A percentile compares a stretch with the other conserved stretches of the same genome.
phyloP scores from a whole-genome alignment of 2,329 filamentous ascomycete species.

The Phyllosticta paracitricarpa region DNA sequence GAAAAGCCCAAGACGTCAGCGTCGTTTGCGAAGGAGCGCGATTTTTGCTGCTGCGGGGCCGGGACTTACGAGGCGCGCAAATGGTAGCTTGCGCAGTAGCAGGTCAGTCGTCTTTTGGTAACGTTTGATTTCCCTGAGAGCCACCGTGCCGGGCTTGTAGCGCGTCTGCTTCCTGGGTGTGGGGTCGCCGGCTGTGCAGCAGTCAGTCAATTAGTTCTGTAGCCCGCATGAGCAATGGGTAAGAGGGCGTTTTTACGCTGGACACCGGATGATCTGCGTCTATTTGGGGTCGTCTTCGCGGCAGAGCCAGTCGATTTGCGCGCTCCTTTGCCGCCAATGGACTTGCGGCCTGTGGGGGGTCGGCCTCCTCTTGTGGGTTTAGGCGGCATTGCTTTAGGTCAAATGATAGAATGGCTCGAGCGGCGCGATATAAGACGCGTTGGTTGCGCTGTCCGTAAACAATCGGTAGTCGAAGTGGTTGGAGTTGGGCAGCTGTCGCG shows the following conservation, averaged over 20 bases:
- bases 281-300: neutral
- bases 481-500: neutral
- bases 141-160: slow-evolving; percentile 63
- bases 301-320: neutral
- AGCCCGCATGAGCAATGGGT: neutral
- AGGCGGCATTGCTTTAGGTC: neutral
- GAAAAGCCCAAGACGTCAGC: neutral
- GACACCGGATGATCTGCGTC: neutral
- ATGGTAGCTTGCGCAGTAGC: slow-evolving; percentile 92
- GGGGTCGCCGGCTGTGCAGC: slow-evolving; percentile 18
- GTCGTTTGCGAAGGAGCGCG: neutral
- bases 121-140: slow-evolving; percentile 95
- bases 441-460: neutral
- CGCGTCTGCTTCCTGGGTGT: slow-evolving; percentile 26
- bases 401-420: neutral
- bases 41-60: neutral
- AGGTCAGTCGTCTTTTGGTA: slow-evolving; percentile 98
- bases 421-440: neutral
- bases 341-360: neutral
- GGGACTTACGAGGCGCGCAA: slow-evolving; percentile 69
- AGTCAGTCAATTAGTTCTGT: neutral
- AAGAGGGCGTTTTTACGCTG: neutral
- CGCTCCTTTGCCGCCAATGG: neutral
- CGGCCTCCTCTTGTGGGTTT: neutral
- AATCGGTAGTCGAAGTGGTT: neutral